Conservation (phyloP, 176 grass and related monocot species). For the Oryza punctata region DNA sequence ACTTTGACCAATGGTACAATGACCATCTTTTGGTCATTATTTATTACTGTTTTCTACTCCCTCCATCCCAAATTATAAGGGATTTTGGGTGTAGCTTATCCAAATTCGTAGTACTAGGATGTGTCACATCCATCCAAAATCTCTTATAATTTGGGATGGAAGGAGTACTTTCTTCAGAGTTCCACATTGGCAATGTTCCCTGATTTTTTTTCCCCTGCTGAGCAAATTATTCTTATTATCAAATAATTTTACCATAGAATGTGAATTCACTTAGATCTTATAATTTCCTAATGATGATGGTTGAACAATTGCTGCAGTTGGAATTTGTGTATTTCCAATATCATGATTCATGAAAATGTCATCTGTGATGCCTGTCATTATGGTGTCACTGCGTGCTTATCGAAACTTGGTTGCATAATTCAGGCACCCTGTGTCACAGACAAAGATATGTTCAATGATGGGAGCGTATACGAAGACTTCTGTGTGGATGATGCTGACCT, state of each 20-base stretch:
- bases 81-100: no score
- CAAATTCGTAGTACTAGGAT: no score
- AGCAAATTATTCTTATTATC: not conserved
- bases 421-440: slow-evolving; percentile 44
- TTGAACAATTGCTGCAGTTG: slow-evolving; percentile 15
- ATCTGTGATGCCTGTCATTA: not conserved
- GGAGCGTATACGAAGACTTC: slow-evolving; percentile 68
- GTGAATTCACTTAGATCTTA: not conserved
- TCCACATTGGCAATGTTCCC: not conserved
- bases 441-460: slow-evolving; percentile 71
- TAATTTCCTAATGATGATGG: not conserved
- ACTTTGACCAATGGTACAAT: not conserved
- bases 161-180: not conserved
- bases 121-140: no score
- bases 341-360: not conserved
- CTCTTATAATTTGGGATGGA: no score
- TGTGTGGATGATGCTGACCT: slow-evolving; percentile 66
- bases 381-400: slow-evolving; percentile 37
- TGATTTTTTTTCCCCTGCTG: not conserved
- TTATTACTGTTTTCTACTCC: not conserved
- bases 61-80: no score
- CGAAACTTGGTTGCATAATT: slow-evolving; percentile 8
- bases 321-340: not conserved
- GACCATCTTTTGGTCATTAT: not conserved
- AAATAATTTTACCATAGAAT: not conserved